Conservation (phyloP, 257 asterid species). For the Paraleonurus japonicus region DNA sequence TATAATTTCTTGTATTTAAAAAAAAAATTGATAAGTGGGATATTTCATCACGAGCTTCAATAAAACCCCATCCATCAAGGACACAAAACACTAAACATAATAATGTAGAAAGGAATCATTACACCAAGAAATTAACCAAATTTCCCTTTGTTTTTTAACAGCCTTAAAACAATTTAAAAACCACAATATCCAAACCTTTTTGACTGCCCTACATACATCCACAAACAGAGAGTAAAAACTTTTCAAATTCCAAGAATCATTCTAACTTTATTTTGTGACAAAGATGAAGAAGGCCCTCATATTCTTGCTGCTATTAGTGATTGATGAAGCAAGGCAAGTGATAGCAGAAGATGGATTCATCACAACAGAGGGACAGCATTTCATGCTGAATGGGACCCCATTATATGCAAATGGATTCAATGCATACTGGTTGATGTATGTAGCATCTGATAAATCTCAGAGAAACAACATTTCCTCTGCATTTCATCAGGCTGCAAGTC, state of each 20-base stretch:
- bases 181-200: conserved; percentile 8
- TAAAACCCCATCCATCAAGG: neutral
- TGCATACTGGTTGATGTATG: conserved; percentile 59
- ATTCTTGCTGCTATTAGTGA: conserved; percentile 25
- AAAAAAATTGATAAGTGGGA: neutral
- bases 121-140: neutral
- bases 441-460: conserved; percentile 48
- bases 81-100: neutral
- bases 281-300: conserved; percentile 32
- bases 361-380: conserved; percentile 37
- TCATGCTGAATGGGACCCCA: conserved; percentile 40
- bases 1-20: no score
- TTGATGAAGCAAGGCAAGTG: conserved; percentile 22
- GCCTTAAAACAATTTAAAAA: conserved; percentile 5
- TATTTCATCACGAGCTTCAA: neutral
- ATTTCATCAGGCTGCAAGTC: conserved; percentile 41
- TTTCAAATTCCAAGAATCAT: neutral
- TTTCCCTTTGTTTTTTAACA: neutral
- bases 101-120: neutral
- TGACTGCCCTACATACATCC: conserved; percentile 3
- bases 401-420: conserved; percentile 61
- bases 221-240: neutral
- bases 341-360: conserved; percentile 44
- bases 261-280: neutral
- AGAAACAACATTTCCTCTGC: conserved; percentile 39